phyloP scores from a whole-genome alignment of 352 stramenopile species.

The Globisporangium apiculatum region DNA sequence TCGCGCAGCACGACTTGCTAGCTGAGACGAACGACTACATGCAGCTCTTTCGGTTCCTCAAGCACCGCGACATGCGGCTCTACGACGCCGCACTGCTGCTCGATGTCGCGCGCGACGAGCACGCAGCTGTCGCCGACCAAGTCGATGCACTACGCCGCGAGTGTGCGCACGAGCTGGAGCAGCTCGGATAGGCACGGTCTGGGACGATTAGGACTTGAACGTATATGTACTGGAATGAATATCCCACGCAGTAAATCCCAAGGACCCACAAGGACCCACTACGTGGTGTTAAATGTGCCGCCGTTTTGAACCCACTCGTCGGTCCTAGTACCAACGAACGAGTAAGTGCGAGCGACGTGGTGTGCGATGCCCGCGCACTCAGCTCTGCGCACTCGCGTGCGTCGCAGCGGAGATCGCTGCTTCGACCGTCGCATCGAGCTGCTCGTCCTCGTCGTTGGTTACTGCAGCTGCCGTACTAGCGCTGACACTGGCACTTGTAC shows the following conservation, averaged over 20 bases:
- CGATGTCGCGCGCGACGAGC: conserved; percentile 48
- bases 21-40: conserved; percentile 54
- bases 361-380: background rate
- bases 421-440: conserved; percentile 46
- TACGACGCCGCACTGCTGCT: conserved; percentile 52
- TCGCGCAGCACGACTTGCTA: conserved; percentile 47
- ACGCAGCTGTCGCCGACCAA: conserved; percentile 23
- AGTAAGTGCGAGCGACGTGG: background rate
- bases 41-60: conserved; percentile 58
- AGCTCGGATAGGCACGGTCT: too few relatives aligned
- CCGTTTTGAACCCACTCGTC: too few relatives aligned
- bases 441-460: conserved; percentile 15
- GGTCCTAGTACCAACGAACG: too few relatives aligned
- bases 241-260: too few relatives aligned
- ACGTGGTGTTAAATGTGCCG: too few relatives aligned
- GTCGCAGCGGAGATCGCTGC: conserved; percentile 63
- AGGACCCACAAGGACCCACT: too few relatives aligned
- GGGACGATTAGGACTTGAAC: background rate
- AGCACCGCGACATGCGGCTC: conserved; percentile 48
- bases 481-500: background rate
- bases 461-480: background rate
- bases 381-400: conserved; percentile 6
- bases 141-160: conserved; percentile 15
- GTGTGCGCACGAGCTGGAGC: background rate
- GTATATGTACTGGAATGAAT: background rate